Evolutionary conservation across 805 yeast species (phyloP).

Genomic region (Candida vaughaniae): DNA sequence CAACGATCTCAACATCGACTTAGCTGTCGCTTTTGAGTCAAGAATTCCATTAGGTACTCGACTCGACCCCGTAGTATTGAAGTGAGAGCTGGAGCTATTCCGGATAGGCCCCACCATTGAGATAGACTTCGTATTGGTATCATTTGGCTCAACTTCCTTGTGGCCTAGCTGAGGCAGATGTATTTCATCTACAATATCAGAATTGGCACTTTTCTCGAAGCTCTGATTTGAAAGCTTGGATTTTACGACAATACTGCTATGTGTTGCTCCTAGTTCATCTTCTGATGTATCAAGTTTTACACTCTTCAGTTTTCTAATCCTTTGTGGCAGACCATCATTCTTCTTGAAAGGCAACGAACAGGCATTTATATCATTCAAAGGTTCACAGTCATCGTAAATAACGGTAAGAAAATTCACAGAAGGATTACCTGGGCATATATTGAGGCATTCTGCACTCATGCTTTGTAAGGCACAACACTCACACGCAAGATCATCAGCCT

Average conservation of each 20-base stretch:
- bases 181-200: too few relatives aligned
- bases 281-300: background rate
- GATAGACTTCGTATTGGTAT: too few relatives aligned
- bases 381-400: constrained; percentile 44
- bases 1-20: too few relatives aligned
- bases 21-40: too few relatives aligned
- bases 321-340: constrained; percentile 21
- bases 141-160: too few relatives aligned
- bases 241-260: constrained; percentile 13
- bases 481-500: constrained; percentile 54
- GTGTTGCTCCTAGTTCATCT: background rate
- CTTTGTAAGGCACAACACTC: constrained; percentile 57
- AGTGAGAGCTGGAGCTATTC: too few relatives aligned
- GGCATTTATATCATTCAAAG: constrained; percentile 49
- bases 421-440: constrained; percentile 49
- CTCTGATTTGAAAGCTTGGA: too few relatives aligned
- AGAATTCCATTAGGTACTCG: too few relatives aligned
- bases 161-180: too few relatives aligned
- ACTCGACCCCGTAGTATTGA: too few relatives aligned
- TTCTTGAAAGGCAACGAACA: constrained; percentile 51
- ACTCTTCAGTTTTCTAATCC: background rate
- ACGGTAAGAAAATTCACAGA: constrained; percentile 47
- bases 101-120: too few relatives aligned
- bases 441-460: constrained; percentile 45
- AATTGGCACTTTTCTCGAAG: too few relatives aligned